Conservation (phyloP, 2,329 filamentous ascomycete species). For the Botrytis porri region DNA sequence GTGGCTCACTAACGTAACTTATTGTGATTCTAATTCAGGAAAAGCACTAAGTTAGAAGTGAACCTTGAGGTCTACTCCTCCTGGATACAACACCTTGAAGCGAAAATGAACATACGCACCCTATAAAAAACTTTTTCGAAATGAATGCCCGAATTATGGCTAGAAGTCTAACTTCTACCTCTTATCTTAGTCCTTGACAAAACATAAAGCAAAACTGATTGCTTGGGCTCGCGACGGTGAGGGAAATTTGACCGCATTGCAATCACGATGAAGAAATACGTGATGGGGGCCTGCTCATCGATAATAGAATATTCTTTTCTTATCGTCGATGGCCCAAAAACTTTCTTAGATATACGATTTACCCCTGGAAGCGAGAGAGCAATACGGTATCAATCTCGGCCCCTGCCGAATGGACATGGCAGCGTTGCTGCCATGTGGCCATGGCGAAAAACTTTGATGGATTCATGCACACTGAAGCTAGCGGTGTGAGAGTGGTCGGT, state of each 20-base stretch:
- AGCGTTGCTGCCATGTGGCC: slow-evolving; percentile 9
- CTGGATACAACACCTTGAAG: background rate
- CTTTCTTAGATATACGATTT: background rate
- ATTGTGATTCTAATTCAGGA: background rate
- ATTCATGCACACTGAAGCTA: background rate
- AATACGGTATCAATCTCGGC: background rate
- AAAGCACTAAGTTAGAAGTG: background rate
- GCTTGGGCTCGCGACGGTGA: background rate
- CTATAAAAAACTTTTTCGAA: background rate
- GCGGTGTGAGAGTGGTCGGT: background rate
- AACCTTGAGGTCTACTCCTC: background rate
- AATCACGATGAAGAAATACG: background rate
- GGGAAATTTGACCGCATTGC: background rate
- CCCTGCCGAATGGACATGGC: background rate
- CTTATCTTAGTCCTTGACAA: background rate
- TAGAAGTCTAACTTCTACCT: background rate
- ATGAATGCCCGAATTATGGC: background rate
- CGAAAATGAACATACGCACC: background rate
- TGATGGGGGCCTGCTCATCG: background rate
- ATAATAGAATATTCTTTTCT: background rate
- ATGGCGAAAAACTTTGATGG: background rate
- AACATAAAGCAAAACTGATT: background rate
- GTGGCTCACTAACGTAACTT: background rate
- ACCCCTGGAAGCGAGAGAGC: background rate
- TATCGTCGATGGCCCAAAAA: background rate